Evolutionary conservation across 2,329 filamentous ascomycete species (phyloP).

Genomic region (Paecilomyces fulvus): DNA sequence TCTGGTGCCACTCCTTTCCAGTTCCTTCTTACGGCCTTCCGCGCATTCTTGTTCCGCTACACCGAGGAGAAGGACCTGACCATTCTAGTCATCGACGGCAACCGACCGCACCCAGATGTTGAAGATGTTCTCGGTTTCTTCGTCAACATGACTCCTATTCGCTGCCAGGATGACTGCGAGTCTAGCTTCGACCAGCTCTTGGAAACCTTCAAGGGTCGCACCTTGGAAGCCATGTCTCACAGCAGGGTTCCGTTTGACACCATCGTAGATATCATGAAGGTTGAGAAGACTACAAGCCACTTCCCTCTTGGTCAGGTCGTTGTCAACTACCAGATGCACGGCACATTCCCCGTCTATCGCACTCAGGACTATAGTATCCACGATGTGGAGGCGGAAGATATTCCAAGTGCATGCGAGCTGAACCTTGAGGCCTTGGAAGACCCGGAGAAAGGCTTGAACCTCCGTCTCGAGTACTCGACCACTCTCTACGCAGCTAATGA

Average conservation of each 20-base stretch:
- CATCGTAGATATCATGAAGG: conserved; percentile 9
- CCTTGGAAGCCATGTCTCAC: conserved; percentile 8
- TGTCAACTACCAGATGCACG: conserved; percentile 14
- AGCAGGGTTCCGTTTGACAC: conserved; percentile 8
- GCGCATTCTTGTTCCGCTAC: conserved; percentile 13
- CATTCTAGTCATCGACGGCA: conserved; percentile 14
- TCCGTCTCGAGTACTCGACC: conserved; percentile 14
- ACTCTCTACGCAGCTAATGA: conserved; percentile 12
- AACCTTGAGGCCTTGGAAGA: conserved; percentile 15
- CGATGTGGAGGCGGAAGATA: conserved; percentile 11
- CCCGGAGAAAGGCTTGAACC: conserved; percentile 10
- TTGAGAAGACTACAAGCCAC: conserved; percentile 5
- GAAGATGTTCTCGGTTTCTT: conserved; percentile 13
- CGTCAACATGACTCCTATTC: conserved; percentile 15
- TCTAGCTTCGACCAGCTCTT: not conserved
- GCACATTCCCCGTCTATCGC: conserved; percentile 12
- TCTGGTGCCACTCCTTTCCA: conserved; percentile 14
- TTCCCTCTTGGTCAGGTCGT: conserved; percentile 11
- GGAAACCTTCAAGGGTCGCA: not conserved
- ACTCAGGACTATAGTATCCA: conserved; percentile 14
- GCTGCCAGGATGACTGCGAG: conserved; percentile 5
- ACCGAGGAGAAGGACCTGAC: conserved; percentile 13
- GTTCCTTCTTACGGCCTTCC: conserved; percentile 14
- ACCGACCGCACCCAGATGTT: conserved; percentile 13
- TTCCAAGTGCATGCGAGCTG: conserved; percentile 15